Evolutionary conservation across 345 rosid species (phyloP).

Genomic region (Trapa incisa): DNA sequence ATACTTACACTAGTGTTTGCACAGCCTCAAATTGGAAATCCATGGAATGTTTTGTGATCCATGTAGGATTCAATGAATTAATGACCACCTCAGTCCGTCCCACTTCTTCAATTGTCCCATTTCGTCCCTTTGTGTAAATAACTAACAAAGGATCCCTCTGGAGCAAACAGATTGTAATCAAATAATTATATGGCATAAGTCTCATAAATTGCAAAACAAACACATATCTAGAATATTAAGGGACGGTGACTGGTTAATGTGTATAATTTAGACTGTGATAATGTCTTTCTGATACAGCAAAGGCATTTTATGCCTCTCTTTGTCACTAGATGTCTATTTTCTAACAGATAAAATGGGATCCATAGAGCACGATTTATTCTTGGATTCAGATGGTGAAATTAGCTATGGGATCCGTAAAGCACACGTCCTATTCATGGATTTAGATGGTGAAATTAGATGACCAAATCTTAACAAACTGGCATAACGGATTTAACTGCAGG

Average conservation of each 20-base stretch:
- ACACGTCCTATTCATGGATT: background rate
- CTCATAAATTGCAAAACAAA: background rate
- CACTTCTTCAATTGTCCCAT: constrained; percentile 50
- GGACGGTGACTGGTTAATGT: background rate
- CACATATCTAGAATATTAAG: background rate
- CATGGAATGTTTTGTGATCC: constrained; percentile 45
- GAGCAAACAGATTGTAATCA: constrained; percentile 16
- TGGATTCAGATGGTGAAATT: background rate
- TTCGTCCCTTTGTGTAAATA: constrained; percentile 49
- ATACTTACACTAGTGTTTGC: constrained; percentile 68
- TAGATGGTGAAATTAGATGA: background rate
- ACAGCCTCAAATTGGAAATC: constrained; percentile 63
- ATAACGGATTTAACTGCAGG: background rate
- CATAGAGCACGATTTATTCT: background rate
- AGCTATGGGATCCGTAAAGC: background rate
- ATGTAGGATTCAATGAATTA: constrained; percentile 70
- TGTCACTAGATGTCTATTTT: background rate
- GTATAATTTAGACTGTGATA: background rate
- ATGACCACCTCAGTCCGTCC: constrained; percentile 71
- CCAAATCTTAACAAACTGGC: too few relatives aligned
- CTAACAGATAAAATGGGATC: background rate
- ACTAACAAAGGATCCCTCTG: constrained; percentile 93
- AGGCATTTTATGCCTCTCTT: background rate
- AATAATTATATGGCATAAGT: constrained; percentile 10
- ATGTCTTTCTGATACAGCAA: background rate